Base-by-base conservation (phyloP, 2,329 filamentous ascomycete genomes). In the Clonostachys solani region DNA sequence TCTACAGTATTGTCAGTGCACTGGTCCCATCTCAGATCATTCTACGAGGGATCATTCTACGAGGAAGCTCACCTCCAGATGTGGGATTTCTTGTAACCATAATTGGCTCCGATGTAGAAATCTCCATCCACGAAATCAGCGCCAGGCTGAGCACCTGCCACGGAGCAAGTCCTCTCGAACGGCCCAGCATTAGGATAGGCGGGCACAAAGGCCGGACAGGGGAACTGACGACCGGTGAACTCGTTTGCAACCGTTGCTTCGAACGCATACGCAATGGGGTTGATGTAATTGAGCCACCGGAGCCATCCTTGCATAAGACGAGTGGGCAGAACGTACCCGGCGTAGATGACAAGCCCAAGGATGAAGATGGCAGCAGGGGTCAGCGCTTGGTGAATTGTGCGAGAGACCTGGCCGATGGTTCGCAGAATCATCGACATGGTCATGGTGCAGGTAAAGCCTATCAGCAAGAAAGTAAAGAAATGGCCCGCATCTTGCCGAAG, bases 371-470 rank as follows among this genome's bases (percentile, higher is more conserved):
- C 76, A 0, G 77, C 69, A 3, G 76, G 58, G 1, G 70, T 68
- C 69, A 83, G 73, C 2, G 79, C 77, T 50, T 82, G 77, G 0
- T 78, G 75, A 0, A 83, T 68, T 0, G 86, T 88, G 44, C 81
- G 77, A 2, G 88, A 89, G 2, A 85, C 63, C 0, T 86, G 81
- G 1, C 82, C 87, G 56, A 92, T 81, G 0, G 83, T 87, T 33
- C 87, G 75, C 70, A 92, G 92, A 38, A 90, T 72, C 65, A 86
- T 87, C 35, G 79, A 85, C 84, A 92, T 91, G 52, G 82, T 46
- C n/a, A 46, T 19, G 7, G 29, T 38, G 6, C 37, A 42, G 33
- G 38, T 33, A 57, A 84, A 71, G 1, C 69, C 67, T 37, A 75
- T 57, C 1, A 76, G 52, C 1, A 68, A 54, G 51, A 72, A 76